Evolutionary conservation across 805 yeast species (phyloP).

Genomic region (Yarrowia sp.): DNA sequence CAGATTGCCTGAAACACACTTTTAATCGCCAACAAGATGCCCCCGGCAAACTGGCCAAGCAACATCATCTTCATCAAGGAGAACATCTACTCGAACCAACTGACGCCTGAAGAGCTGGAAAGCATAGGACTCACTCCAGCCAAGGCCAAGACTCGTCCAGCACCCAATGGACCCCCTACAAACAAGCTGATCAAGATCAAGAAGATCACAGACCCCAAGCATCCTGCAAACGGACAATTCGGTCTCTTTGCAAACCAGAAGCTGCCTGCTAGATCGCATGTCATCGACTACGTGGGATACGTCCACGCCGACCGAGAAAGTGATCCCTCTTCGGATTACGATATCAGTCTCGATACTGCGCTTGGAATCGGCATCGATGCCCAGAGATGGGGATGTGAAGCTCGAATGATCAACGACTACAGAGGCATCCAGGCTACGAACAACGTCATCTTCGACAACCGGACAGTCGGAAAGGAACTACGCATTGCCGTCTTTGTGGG

Average conservation of each 20-base stretch:
- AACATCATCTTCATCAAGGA: slow-evolving; percentile 26
- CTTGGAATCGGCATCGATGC: slow-evolving; percentile 32
- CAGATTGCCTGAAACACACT: no score
- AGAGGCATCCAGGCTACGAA: slow-evolving; percentile 30
- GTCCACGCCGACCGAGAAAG: slow-evolving; percentile 30
- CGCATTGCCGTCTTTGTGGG: slow-evolving; percentile 31
- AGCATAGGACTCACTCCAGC: slow-evolving; percentile 26
- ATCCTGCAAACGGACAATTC: slow-evolving; percentile 33
- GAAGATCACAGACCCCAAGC: slow-evolving; percentile 29
- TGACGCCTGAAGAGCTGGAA: slow-evolving; percentile 27
- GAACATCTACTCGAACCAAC: slow-evolving; percentile 30
- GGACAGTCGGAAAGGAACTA: slow-evolving; percentile 28
- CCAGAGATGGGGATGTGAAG: slow-evolving; percentile 30
- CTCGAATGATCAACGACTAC: slow-evolving; percentile 34
- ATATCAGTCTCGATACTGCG: slow-evolving; percentile 29
- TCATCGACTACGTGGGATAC: slow-evolving; percentile 33
- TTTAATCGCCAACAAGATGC: no score
- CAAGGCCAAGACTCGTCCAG: neutral
- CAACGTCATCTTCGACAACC: slow-evolving; percentile 32
- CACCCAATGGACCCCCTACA: slow-evolving; percentile 16
- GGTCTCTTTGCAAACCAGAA: slow-evolving; percentile 32
- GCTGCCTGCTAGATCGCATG: slow-evolving; percentile 29
- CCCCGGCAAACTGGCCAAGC: slow-evolving; percentile 32
- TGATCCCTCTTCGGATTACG: slow-evolving; percentile 32
- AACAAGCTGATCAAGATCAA: slow-evolving; percentile 29